Evolutionary conservation across 306 rosid genomes (phyloP), one percentile per base, ranked within the genome.

Genomic region (Rosa rugosa): DNA sequence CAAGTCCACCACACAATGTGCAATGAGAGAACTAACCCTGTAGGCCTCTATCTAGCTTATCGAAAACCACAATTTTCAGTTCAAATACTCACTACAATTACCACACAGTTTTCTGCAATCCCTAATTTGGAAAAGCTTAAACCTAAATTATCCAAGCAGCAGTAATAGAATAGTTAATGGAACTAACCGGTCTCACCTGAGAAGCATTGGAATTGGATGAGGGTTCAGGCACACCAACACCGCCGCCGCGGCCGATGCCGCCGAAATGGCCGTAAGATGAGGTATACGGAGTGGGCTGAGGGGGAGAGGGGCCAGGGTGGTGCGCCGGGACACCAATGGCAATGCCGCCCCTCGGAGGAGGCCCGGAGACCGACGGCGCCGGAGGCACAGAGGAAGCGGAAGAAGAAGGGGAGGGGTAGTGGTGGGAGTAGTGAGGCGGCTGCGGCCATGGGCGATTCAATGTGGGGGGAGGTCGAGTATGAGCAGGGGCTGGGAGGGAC

Each of bases 241-340:
- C 90, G 9, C 88, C 77, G 6, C 89, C 77, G 46, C 99, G 97
- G 69, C 83, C 88, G 77, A 95, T 60, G 53, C 96, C 98, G 18
- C 94, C 90, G 66, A 95, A 92, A 72, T 92, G 99, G 87, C 94
- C 41, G 89, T 92, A 92, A 34, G 99, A 87, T 5, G 97, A 77
- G 80, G 93, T 81, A 85, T 87, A 56, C 53, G 94, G 81, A 14
- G 89, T 34, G 54, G 83, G 73, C 53, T 88, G 91, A 20, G 83
- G 49, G 25, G 89, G 75, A 14, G 83, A 18, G 8, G 80, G 65
- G 77, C 8, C 86, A 38, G 88, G 91, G 79, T 90, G 97, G 80
- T 89, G 93, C 2, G 97, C 88, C 5, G 96, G 97, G 12, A 91
- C 91, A 49, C 99, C 98, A n/a, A 89, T 79, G 38, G 99, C 90